Percentiles rank a stretch among this genome's conserved stretches.
Evolutionary conservation across 768 basidiomycete genomes (phyloP).

Genomic region (Pisolithus sp.): DNA sequence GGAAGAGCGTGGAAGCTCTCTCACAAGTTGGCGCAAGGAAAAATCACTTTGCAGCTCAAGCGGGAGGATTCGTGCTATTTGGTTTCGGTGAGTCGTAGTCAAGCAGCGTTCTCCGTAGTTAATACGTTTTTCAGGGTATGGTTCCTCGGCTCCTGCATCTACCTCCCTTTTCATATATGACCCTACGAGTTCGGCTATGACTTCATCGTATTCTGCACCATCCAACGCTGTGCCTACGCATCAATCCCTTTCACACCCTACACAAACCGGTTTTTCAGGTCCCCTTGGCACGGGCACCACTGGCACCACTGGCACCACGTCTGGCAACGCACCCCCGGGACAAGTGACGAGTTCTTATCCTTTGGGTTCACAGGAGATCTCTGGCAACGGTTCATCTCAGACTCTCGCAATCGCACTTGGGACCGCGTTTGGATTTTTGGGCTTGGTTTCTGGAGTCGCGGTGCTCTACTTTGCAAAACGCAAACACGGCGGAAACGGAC

Average conservation of each 20-base stretch:
- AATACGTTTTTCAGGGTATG: constrained; percentile 30
- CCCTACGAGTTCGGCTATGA: constrained; percentile 31
- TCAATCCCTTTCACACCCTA: constrained; percentile 31
- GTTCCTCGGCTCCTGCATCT: constrained; percentile 36
- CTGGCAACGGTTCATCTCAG: constrained; percentile 16
- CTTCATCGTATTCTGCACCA: constrained; percentile 35
- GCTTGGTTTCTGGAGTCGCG: constrained; percentile 38
- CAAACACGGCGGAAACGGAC: constrained; percentile 4
- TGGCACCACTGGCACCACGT: constrained; percentile 2
- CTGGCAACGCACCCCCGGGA: constrained; percentile 8
- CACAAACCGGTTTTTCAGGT: constrained; percentile 23
- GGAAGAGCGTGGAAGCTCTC: constrained; percentile 48
- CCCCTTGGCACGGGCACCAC: constrained; percentile 2
- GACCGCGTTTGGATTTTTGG: constrained; percentile 54
- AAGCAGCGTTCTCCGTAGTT: not conserved
- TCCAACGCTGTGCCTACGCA: constrained; percentile 22
- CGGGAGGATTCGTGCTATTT: constrained; percentile 61
- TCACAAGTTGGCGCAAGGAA: constrained; percentile 55
- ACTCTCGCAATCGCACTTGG: constrained; percentile 55
- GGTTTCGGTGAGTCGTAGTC: constrained; percentile 57
- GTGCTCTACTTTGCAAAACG: constrained; percentile 42
- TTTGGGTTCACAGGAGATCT: constrained; percentile 8
- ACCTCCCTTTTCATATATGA: constrained; percentile 51
- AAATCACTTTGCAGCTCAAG: constrained; percentile 68
- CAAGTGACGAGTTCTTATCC: constrained; percentile 8